Evolutionary conservation across 768 basidiomycete genomes (phyloP), one percentile per base, ranked within the genome.

Genomic region (Porpolomopsis calyptriformis): DNA sequence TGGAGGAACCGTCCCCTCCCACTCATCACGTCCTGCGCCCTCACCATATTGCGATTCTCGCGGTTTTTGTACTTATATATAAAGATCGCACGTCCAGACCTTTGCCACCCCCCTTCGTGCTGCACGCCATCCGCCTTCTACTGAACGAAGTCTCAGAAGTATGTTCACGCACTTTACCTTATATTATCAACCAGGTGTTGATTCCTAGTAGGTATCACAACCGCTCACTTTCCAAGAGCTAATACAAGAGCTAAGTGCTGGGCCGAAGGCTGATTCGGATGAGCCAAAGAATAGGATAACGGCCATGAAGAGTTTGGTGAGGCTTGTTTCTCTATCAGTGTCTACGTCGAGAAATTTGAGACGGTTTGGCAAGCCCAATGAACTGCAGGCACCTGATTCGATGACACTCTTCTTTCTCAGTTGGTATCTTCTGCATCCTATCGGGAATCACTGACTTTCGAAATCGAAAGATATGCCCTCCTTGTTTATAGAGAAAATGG

Each of bases 91-190:
- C 70, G 20, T 62, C 71, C 35, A 71, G 69, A 46, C 68, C 68
- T 20, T 68, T 85, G 8, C 76, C 83, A 1, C 57, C 73, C 18
- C 52, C 62, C 5, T 87, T 84, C 55, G 57, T 76, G 11, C 64
- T 86, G 16, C 77, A 81, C 53, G 56, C 85, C 11, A 76, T 80
- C 48, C 77, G 83, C 14, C 63, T 82, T 44, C 65, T 90, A 25
- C 62, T 90, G 45, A 70, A 73, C 45, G 85, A 91, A 61, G 68
- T 82, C 3, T 70, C 79, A 11, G 87, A 91, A 73, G 87, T 63
- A 53, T 14, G 60, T 75, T 9, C 20, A 55, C 39, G n/a, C n/a
- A n/a, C 22, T 43, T 20, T 34, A 40, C 25, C 46, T 5, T 45
- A 26, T 4, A 37, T n/a, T 12, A 12, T 31, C 34, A 12, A 8